A percentile compares a stretch with the other conserved stretches of the same genome.
Conservation (phyloP, 116 monocot species). For the Posidonia oceanica region DNA sequence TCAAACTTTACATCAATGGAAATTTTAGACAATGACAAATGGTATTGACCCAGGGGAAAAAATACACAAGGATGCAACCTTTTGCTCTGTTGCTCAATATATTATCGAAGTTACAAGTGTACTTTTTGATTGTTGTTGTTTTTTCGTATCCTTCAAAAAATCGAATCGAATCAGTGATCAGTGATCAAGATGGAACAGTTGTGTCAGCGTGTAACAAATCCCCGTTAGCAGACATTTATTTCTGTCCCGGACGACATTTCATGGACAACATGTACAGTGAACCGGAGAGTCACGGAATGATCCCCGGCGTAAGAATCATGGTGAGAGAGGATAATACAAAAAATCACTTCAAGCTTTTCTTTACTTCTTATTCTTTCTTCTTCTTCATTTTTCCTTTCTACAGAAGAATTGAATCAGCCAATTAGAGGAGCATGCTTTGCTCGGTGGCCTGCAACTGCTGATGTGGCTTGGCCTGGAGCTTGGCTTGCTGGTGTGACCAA, state of each 20-base stretch:
- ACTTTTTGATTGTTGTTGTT: no score
- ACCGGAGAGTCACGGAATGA: not conserved
- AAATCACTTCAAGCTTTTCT: not conserved
- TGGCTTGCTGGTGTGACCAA: constrained; percentile 64
- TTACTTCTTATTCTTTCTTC: not conserved
- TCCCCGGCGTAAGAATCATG: not conserved
- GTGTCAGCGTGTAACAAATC: not conserved
- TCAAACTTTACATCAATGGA: no score
- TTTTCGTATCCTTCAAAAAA: not conserved
- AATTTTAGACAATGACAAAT: no score
- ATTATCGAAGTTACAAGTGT: no score
- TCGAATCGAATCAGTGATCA: not conserved
- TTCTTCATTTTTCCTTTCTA: not conserved
- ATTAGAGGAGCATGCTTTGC: constrained; percentile 10
- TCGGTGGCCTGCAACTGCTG: constrained; percentile 7
- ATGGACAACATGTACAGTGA: constrained; percentile 10
- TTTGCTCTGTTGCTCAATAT: no score
- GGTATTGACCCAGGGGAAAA: no score
- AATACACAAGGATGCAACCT: no score
- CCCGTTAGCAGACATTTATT: not conserved
- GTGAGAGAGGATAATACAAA: no score
- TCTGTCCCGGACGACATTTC: not conserved
- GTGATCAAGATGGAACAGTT: not conserved
- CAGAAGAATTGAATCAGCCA: not conserved
- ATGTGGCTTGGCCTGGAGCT: constrained; percentile 24